Evolutionary conservation across 345 rosid genomes (phyloP).

Genomic region (Brassica carinata): DNA sequence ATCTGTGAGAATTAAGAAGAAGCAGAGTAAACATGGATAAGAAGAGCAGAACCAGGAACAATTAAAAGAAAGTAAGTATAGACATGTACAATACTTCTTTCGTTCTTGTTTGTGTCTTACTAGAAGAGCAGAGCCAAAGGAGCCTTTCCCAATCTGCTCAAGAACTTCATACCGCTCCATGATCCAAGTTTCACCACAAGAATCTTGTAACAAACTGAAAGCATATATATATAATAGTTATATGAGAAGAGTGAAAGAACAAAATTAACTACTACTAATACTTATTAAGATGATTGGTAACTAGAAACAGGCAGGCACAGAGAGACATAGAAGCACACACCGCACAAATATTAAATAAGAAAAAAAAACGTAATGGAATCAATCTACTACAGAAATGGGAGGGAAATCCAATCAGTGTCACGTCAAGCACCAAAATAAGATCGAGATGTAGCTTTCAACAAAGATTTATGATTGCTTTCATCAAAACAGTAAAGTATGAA

Average conservation of each 20-base stretch:
- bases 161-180: slow-evolving; percentile 95
- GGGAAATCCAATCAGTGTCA: slow-evolving; percentile 34
- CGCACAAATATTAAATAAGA: neutral
- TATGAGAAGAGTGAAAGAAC: neutral
- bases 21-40: slow-evolving; percentile 2
- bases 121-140: slow-evolving; percentile 97
- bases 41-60: neutral
- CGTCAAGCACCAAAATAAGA: slow-evolving; percentile 23
- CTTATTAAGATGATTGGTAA: neutral
- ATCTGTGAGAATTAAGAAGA: slow-evolving; percentile 46
- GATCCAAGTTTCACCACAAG: neutral
- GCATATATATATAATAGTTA: neutral
- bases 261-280: neutral
- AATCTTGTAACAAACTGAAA: slow-evolving; percentile 9
- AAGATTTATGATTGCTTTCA: slow-evolving; percentile 39
- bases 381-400: slow-evolving; percentile 3
- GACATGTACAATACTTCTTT: slow-evolving; percentile 50
- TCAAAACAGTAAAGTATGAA: slow-evolving; percentile 28
- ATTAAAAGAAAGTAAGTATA: neutral
- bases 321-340: neutral
- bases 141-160: slow-evolving; percentile 95
- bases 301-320: neutral
- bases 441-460: slow-evolving; percentile 33
- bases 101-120: slow-evolving; percentile 95
- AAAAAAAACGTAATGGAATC: neutral